Conservation (phyloP, 371 early-diverging fungal genomes). For the Dinochytrium kinnereticum region DNA sequence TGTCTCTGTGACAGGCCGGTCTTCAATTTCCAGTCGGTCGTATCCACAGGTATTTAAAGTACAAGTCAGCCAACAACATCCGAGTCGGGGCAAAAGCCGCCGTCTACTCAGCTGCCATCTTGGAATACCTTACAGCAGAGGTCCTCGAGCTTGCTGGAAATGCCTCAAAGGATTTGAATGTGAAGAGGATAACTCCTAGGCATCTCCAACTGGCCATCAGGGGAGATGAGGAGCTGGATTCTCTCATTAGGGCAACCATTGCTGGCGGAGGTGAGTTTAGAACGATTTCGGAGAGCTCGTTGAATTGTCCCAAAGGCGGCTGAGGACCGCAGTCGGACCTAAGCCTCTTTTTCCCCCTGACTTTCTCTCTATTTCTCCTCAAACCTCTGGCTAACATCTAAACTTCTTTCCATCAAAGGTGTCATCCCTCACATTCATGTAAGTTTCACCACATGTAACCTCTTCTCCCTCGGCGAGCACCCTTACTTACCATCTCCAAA, state of each 20-base stretch:
- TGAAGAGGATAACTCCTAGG: slow-evolving; percentile 88
- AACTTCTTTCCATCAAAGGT: too few relatives aligned
- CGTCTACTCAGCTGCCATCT: slow-evolving; percentile 87
- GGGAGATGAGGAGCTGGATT: slow-evolving; percentile 89
- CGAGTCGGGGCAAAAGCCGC: slow-evolving; percentile 92
- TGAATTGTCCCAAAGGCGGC: too few relatives aligned
- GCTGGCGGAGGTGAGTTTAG: slow-evolving; percentile 69
- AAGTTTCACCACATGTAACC: background rate
- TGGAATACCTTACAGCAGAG: slow-evolving; percentile 91
- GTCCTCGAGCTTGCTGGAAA: slow-evolving; percentile 91
- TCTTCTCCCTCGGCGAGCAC: background rate
- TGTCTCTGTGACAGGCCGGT: slow-evolving; percentile 25
- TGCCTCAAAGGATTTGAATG: slow-evolving; percentile 87
- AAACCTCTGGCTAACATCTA: too few relatives aligned
- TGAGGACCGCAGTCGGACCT: too few relatives aligned
- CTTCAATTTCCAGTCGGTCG: slow-evolving; percentile 64
- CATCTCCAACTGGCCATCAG: slow-evolving; percentile 91
- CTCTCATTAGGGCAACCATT: slow-evolving; percentile 87
- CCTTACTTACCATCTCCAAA: background rate
- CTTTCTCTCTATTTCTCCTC: too few relatives aligned
- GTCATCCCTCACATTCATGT: slow-evolving; percentile 40
- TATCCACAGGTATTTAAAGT: slow-evolving; percentile 88
- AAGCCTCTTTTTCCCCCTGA: background rate
- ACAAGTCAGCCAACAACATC: slow-evolving; percentile 73
- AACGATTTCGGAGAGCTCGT: background rate